Evolutionary conservation across 2,329 filamentous ascomycete species (phyloP), one percentile per base, ranked within the genome.

Genomic region (Claviceps arundinis): DNA sequence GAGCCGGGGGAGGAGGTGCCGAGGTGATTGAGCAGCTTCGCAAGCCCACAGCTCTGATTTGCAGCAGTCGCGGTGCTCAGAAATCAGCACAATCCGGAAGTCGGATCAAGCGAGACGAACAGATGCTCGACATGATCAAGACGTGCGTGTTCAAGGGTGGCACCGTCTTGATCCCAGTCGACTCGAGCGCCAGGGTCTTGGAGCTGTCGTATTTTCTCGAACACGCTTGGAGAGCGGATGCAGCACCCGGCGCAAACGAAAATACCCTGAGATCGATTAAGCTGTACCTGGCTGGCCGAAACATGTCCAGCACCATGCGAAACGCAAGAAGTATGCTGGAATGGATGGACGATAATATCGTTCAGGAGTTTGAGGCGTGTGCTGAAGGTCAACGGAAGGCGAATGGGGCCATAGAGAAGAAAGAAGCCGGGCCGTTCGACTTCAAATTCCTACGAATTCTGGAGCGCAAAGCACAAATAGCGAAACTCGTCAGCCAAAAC

Each of bases 321-420:
- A 88, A 96, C 58, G 87, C 91, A 26, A 80, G 90, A 58, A 96
- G 91, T 65, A 95, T 98, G 87, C 74, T 98, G 37, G 93, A 98
- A 64, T 98, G 93, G 93, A 97, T 98, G 90, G 90, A 97, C 63
- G 90, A 96, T 62, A 85, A 83, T 53, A 94, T 98, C 54, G 85
- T 95, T 43, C 83, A 89, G 51, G 91, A 97, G 61, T 94, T 95
- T 56, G 90, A 95, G 64, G 82, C 84, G 14, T 75, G 82, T 47
- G 78, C 76, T 2, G 78, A 80, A 56, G 72, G 68, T 3, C 71
- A 74, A 56, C 63, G 69, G 3, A 74, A 70, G 54, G 68, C 72
- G 7, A 72, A 73, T 11, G 68, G 70, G 0, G 66, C 72, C 13
- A 71, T 69, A 26, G 69, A 72, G 14, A 81, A 75, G 59, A 78